phyloP scores from a whole-genome alignment of 305 asterid genomes.

The Fraxinus dipetala region DNA sequence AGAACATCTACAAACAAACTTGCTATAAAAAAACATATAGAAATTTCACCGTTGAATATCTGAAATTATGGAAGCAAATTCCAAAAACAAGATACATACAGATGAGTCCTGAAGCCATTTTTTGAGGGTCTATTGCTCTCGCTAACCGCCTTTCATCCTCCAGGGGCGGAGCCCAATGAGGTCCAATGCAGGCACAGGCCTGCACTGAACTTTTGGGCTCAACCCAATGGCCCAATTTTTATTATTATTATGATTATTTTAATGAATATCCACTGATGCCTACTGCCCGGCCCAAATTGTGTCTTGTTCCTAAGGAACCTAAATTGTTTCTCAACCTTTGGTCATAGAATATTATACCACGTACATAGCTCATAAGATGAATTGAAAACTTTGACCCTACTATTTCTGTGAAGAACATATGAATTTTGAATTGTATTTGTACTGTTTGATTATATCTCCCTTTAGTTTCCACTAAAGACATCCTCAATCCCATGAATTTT shows the following conservation, averaged over 20 bases:
- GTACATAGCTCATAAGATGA: neutral
- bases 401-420: neutral
- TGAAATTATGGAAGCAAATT: neutral
- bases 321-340: neutral
- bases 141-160: conserved; percentile 66
- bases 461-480: neutral
- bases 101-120: conserved; percentile 77
- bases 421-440: neutral
- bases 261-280: too few relatives aligned
- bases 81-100: conserved; percentile 40
- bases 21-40: conserved; percentile 1
- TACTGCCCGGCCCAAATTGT: neutral
- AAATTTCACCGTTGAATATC: conserved; percentile 38
- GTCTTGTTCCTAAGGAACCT: neutral
- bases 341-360: neutral
- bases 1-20: conserved; percentile 3
- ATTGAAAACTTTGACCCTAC: neutral
- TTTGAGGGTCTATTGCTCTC: conserved; percentile 74
- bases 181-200: too few relatives aligned
- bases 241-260: too few relatives aligned
- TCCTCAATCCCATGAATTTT: conserved; percentile 49
- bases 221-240: too few relatives aligned
- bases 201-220: too few relatives aligned
- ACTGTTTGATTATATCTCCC: conserved; percentile 11
- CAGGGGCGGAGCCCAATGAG: too few relatives aligned